These are phyloP conservation scores for Senecio squalidus DNA, from an alignment of 140 eudicot species.

Conservation along the genomic window DNA sequence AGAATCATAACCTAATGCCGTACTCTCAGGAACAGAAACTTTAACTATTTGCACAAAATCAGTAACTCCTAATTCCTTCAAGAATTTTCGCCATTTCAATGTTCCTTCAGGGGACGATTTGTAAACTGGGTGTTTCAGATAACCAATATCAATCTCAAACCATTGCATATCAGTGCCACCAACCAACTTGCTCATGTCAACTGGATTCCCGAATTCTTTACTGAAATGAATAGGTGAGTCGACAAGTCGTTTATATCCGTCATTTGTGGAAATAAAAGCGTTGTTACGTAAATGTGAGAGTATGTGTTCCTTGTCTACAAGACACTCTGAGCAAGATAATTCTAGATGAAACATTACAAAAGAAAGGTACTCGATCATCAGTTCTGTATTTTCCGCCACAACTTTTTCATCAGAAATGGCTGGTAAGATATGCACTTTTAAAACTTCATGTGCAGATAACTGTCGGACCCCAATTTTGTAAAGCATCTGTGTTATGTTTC, in stretches of 20 bases:
- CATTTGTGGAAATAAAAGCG: constrained; percentile 64
- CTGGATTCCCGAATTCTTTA: constrained; percentile 51
- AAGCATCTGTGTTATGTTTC: constrained; percentile 57
- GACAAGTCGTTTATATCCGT: constrained; percentile 53
- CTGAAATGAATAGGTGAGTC: constrained; percentile 70
- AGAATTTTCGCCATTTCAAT: constrained; percentile 62
- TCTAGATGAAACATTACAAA: constrained; percentile 80
- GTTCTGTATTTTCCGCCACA: constrained; percentile 20
- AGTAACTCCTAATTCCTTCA: constrained; percentile 64
- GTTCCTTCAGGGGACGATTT: constrained; percentile 36
- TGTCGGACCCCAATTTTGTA: constrained; percentile 61
- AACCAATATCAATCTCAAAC: constrained; percentile 57
- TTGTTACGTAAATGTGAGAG: constrained; percentile 48
- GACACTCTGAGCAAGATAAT: constrained; percentile 58
- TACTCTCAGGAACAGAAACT: constrained; percentile 22
- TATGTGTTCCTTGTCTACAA: constrained; percentile 45
- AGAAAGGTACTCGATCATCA: constrained; percentile 62
- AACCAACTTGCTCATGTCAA: constrained; percentile 49
- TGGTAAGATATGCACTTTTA: constrained; percentile 72
- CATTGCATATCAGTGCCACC: constrained; percentile 51
- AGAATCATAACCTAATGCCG: constrained; percentile 44
- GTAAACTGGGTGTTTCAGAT: constrained; percentile 51
- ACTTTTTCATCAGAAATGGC: constrained; percentile 44
- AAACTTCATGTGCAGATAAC: constrained; percentile 76
- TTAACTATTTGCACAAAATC: constrained; percentile 66